Conservation (phyloP, 2,329 filamentous ascomycete species). For the Aspergillus sergii region DNA sequence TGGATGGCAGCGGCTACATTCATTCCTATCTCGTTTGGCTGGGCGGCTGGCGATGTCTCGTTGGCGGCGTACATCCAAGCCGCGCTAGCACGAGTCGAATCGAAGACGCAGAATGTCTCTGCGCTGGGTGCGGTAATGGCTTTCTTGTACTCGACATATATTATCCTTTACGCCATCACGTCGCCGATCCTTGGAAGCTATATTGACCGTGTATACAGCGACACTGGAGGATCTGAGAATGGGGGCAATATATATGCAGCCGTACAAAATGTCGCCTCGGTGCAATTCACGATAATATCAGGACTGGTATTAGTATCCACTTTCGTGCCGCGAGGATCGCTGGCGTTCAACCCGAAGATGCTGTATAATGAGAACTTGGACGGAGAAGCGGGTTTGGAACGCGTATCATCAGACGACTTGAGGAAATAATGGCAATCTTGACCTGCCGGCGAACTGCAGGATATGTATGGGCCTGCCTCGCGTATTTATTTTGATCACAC, state of each 20-base stretch:
- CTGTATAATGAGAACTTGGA: conserved; percentile 14
- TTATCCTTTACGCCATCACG: conserved; percentile 19
- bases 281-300: conserved; percentile 16
- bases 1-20: conserved; percentile 18
- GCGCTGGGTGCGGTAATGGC: conserved; percentile 19
- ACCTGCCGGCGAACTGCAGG: not conserved
- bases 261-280: conserved; percentile 16
- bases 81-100: conserved; percentile 17
- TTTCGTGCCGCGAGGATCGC: conserved; percentile 17
- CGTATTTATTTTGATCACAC: not conserved
- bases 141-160: conserved; percentile 19
- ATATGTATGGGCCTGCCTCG: not conserved
- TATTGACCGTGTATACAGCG: conserved; percentile 18
- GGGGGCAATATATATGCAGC: conserved; percentile 19
- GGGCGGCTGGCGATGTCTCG: conserved; percentile 20
- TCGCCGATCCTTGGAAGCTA: conserved; percentile 20
- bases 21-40: conserved; percentile 19
- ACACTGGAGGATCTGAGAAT: conserved; percentile 13
- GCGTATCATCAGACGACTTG: conserved; percentile 12
- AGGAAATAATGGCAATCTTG: not conserved
- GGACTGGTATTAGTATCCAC: conserved; percentile 15
- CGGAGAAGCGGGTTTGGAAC: conserved; percentile 13
- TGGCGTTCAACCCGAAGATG: conserved; percentile 16
- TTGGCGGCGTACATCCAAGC: conserved; percentile 22
- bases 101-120: conserved; percentile 16